Evolutionary conservation across 1,284 basidiomycete genomes (phyloP).

Genomic region (Malassezia slooffiae): DNA sequence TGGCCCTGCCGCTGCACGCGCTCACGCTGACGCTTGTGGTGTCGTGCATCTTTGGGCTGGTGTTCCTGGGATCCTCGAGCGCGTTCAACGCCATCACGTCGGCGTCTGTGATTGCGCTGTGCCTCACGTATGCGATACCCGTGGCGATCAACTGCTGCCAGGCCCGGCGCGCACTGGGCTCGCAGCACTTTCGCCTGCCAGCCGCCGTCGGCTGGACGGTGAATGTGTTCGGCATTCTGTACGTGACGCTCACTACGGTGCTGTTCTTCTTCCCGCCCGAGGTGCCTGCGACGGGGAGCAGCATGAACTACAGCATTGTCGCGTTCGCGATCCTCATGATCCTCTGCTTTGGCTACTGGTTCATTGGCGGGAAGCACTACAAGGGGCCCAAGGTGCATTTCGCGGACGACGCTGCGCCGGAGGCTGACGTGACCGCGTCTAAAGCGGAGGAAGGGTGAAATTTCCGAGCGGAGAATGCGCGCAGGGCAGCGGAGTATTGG

Average conservation of each 20-base stretch:
- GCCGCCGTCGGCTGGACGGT: constrained; percentile 12
- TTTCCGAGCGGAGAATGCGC: too few species aligned
- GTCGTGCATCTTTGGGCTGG: constrained; percentile 31
- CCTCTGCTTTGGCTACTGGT: constrained; percentile 21
- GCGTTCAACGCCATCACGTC: constrained; percentile 51
- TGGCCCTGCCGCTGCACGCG: constrained; percentile 48
- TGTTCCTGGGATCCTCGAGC: constrained; percentile 53
- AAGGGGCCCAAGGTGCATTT: constrained; percentile 16
- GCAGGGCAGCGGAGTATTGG: too few species aligned
- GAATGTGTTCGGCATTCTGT: constrained; percentile 48
- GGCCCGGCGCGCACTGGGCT: neutral
- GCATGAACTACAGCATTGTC: constrained; percentile 50
- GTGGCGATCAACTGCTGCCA: constrained; percentile 31
- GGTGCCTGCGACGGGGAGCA: constrained; percentile 45
- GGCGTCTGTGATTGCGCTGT: constrained; percentile 49
- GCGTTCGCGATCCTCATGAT: constrained; percentile 24
- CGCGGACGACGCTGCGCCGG: too few species aligned
- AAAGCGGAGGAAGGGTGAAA: too few species aligned
- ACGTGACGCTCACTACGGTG: constrained; percentile 48
- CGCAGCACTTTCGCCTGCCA: neutral
- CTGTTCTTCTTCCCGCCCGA: constrained; percentile 52
- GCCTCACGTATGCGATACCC: constrained; percentile 49
- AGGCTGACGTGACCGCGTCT: neutral
- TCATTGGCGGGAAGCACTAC: constrained; percentile 21
- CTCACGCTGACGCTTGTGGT: constrained; percentile 55